Base-by-base conservation (phyloP, 2,329 filamentous ascomycete species). In the Beauveria sp. region DNA sequence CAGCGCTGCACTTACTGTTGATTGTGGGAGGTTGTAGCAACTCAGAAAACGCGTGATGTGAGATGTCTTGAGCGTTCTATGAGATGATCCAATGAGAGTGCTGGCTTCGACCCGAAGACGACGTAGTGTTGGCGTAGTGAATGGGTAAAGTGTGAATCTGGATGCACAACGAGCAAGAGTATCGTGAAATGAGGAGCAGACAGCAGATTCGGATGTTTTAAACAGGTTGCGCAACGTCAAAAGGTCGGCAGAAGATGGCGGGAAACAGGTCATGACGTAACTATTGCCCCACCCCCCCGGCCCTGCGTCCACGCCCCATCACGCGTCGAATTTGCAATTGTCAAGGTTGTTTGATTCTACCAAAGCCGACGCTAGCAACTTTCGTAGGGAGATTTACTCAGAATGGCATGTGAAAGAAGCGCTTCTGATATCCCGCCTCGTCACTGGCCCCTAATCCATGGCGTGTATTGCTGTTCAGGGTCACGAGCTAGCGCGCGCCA, bases 241-340 rank as follows among this genome's bases (percentile, higher is more conserved):
- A 28, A 22, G 34, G 46, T 14, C 26, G 24, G 18, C 46, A 34
- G 40, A 34, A 52, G 47, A 20, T 51, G 48, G 34, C 5, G 46
- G 55, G 46, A 51, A 58, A 58, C 50, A 60, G 28, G 60, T 61
- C 60, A 61, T 61, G 60, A 61, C 60, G 60, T 61, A 61, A 61
- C 60, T 47, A 61, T 61, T 47, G 60, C 43, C 30, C 46, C 50
- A 47, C 20, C 18, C 8, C 55, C 55, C 55, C 46, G 51, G 55
- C 46, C 16, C 26, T 37, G 48, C 56, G 40, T 14, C 26, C 41
- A 43, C n/a, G 48, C 50, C 5, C 9, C 44, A 53, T 52, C 10
- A 40, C 26, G 26, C 47, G 24, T 41, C 14, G n/a, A 58, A 34
- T 2, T n/a, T 41, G 48, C 18, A 9, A 18, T 52, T 20, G 47